Percentiles rank a stretch among this genome's conserved stretches.
Conservation (phyloP, 1,284 basidiomycete genomes). For the Taiwanofungus camphoratus region DNA sequence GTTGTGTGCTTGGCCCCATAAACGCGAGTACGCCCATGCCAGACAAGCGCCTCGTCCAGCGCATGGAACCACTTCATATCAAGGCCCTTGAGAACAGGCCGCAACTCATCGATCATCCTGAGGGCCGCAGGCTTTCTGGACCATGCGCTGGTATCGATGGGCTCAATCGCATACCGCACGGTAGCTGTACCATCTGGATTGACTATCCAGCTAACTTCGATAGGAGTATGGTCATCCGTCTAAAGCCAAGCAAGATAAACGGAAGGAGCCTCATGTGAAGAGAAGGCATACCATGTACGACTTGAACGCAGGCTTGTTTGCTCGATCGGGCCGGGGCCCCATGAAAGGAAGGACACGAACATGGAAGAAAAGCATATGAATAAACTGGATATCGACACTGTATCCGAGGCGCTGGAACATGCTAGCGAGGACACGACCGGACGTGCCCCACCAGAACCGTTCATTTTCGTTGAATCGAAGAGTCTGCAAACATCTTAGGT, state of each 20-base stretch:
- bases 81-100: background rate
- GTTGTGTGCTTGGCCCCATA: constrained; percentile 1
- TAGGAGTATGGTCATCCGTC: constrained; percentile 5
- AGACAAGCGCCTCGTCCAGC: background rate
- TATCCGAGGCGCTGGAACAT: background rate
- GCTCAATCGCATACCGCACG: constrained; percentile 4
- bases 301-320: background rate
- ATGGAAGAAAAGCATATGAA: constrained; percentile 4
- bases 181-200: background rate
- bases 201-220: constrained; percentile 3
- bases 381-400: background rate
- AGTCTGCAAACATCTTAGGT: background rate
- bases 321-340: constrained; percentile 1
- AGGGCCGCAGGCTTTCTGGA: background rate
- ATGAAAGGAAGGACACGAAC: constrained; percentile 1
- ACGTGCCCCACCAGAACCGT: constrained; percentile 1
- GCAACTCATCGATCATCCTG: constrained; percentile 1
- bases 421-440: background rate
- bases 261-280: background rate
- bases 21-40: background rate
- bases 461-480: background rate
- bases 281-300: constrained; percentile 1
- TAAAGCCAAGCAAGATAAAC: background rate
- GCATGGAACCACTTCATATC: background rate
- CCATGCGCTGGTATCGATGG: background rate